phyloP scores from a whole-genome alignment of 768 basidiomycete species.

The Cystofilobasidium ferigula region DNA sequence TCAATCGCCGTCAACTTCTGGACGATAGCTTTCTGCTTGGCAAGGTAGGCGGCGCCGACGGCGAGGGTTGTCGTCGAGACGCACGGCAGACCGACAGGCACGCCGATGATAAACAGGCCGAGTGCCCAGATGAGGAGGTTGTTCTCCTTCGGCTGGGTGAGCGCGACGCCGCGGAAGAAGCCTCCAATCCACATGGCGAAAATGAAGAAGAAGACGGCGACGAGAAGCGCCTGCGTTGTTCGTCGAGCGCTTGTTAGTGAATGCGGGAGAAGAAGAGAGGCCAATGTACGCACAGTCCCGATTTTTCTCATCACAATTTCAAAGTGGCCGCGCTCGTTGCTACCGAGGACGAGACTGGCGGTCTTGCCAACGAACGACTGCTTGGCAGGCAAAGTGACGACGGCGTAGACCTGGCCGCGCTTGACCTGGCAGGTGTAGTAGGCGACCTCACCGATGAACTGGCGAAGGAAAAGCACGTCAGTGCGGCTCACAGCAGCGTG shows the following conservation, averaged over 20 bases:
- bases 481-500: no score
- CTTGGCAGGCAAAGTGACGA: constrained; percentile 41
- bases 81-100: constrained; percentile 46
- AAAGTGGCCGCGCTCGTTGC: constrained; percentile 44
- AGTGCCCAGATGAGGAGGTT: constrained; percentile 44
- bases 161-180: constrained; percentile 34
- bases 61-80: constrained; percentile 43
- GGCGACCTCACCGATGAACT: constrained; percentile 41
- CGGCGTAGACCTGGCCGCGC: constrained; percentile 35
- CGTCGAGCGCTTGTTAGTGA: neutral
- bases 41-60: constrained; percentile 44
- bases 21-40: constrained; percentile 43
- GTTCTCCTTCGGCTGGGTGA: constrained; percentile 42
- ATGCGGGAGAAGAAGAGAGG: no score
- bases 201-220: constrained; percentile 43
- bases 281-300: constrained; percentile 34
- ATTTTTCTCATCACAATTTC: constrained; percentile 43
- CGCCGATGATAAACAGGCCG: constrained; percentile 44
- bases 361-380: constrained; percentile 45
- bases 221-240: constrained; percentile 35
- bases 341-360: constrained; percentile 42
- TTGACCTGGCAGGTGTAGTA: constrained; percentile 41
- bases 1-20: constrained; percentile 48
- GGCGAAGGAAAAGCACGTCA: no score
- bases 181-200: constrained; percentile 44